phyloP scores from a whole-genome alignment of 2,329 filamentous ascomycete species.

The Pestalotiopsis sp. region DNA sequence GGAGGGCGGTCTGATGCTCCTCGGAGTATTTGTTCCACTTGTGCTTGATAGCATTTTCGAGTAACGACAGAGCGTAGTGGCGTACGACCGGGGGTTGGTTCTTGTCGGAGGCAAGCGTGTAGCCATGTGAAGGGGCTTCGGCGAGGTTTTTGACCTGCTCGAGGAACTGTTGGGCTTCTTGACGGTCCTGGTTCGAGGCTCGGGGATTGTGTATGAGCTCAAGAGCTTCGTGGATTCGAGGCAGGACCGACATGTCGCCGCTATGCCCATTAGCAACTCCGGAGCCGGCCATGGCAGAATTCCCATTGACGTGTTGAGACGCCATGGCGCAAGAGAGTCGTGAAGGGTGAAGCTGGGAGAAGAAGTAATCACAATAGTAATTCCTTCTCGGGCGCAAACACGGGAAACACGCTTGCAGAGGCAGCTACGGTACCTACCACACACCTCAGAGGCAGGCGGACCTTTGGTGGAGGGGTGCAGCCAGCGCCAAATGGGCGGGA shows the following conservation, averaged over 20 bases:
- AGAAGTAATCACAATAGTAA: conserved; percentile 8
- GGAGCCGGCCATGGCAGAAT: conserved; percentile 33
- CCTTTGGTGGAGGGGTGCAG: neutral
- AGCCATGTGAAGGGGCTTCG: conserved; percentile 84
- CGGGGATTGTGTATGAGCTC: conserved; percentile 83
- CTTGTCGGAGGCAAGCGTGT: conserved; percentile 75
- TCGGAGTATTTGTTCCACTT: conserved; percentile 74
- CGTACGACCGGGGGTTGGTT: conserved; percentile 79
- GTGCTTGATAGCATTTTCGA: conserved; percentile 88
- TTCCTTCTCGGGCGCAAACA: neutral
- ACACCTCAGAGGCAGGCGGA: neutral
- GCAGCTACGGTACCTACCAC: neutral
- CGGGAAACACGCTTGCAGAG: neutral
- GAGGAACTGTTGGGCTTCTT: conserved; percentile 82
- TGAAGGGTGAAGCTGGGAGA: neutral
- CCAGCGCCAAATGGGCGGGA: neutral
- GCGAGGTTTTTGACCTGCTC: conserved; percentile 73
- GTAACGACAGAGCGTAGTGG: conserved; percentile 89
- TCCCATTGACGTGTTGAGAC: conserved; percentile 24
- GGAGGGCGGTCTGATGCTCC: conserved; percentile 68
- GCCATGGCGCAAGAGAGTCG: conserved; percentile 4
- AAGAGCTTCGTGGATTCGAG: conserved; percentile 80
- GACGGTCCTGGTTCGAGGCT: conserved; percentile 78
- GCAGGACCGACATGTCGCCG: conserved; percentile 49
- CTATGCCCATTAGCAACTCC: conserved; percentile 38